Percentiles rank a stretch among this genome's conserved stretches.
These are phyloP conservation scores for Microthlaspi erraticum DNA, from an alignment of 345 rosid species.

Conservation along the genomic window DNA sequence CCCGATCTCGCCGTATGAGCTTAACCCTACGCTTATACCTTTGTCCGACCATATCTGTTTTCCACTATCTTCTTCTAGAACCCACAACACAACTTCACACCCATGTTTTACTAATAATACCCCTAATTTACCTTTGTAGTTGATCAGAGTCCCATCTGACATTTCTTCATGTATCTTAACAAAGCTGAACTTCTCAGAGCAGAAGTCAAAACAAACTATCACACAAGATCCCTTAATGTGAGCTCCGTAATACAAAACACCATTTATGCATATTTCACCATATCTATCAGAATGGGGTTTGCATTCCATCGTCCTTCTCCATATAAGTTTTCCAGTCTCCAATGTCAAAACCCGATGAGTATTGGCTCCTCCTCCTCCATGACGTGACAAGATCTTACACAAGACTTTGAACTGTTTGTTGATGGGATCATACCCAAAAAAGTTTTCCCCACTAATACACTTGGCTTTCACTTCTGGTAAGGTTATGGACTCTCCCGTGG, in stretches of 20 bases:
- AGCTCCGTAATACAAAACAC: neutral
- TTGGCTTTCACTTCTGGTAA: neutral
- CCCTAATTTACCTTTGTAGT: conserved; percentile 26
- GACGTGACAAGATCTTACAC: neutral
- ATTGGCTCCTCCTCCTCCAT: neutral
- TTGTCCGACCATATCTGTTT: conserved; percentile 15
- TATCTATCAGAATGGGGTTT: neutral
- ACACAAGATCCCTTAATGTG: too few species aligned
- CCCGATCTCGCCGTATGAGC: too few species aligned
- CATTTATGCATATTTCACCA: neutral
- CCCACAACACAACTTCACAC: neutral
- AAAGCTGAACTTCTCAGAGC: neutral
- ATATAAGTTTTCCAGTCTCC: neutral
- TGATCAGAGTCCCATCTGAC: neutral
- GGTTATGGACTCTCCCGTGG: neutral
- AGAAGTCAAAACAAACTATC: too few species aligned
- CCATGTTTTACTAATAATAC: neutral
- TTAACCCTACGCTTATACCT: neutral
- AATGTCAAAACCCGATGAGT: conserved; percentile 14
- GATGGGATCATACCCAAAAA: conserved; percentile 2
- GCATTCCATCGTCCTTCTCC: neutral
- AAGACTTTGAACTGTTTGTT: conserved; percentile 13
- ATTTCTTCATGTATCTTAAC: neutral
- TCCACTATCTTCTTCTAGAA: conserved; percentile 17
- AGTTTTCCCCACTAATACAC: too few species aligned